These are phyloP conservation scores for Bidens hawaiensis DNA, from an alignment of 140 eudicot genomes.

Conservation along the genomic window DNA sequence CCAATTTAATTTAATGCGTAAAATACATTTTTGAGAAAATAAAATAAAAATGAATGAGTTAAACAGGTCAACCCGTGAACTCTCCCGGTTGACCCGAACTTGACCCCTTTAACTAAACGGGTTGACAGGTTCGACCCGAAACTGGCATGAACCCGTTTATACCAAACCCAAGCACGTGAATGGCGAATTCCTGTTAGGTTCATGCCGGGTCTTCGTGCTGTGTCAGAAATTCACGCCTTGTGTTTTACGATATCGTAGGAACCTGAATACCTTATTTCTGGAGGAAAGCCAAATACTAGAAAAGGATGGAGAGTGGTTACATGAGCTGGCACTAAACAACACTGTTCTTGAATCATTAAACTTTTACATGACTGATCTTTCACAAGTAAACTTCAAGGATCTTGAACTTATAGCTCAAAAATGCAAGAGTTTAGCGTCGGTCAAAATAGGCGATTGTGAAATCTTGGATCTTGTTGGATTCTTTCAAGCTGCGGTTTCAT, in stretches of 20 bases:
- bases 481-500: conserved; percentile 50
- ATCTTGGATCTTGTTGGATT: conserved; percentile 51
- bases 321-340: conserved; percentile 71
- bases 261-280: conserved; percentile 52
- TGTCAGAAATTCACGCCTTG: too few relatives aligned
- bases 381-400: conserved; percentile 40
- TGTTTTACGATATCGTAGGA: conserved; percentile 37
- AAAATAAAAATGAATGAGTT: too few relatives aligned
- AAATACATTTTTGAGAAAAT: too few relatives aligned
- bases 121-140: too few relatives aligned
- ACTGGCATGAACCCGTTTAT: too few relatives aligned
- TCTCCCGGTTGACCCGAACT: too few relatives aligned
- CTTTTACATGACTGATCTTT: conserved; percentile 72
- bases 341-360: conserved; percentile 58
- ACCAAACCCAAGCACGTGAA: too few relatives aligned
- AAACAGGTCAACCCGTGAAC: too few relatives aligned
- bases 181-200: too few relatives aligned
- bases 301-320: conserved; percentile 71
- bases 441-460: conserved; percentile 78
- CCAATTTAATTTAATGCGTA: too few relatives aligned
- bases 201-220: too few relatives aligned
- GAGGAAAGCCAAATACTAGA: conserved; percentile 71
- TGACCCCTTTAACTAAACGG: too few relatives aligned
- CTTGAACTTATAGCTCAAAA: conserved; percentile 68
- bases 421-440: conserved; percentile 46